A percentile compares a stretch with the other conserved stretches of the same genome.
Conservation (phyloP, 768 basidiomycete genomes). For the Xerocomellus amylosporus region DNA sequence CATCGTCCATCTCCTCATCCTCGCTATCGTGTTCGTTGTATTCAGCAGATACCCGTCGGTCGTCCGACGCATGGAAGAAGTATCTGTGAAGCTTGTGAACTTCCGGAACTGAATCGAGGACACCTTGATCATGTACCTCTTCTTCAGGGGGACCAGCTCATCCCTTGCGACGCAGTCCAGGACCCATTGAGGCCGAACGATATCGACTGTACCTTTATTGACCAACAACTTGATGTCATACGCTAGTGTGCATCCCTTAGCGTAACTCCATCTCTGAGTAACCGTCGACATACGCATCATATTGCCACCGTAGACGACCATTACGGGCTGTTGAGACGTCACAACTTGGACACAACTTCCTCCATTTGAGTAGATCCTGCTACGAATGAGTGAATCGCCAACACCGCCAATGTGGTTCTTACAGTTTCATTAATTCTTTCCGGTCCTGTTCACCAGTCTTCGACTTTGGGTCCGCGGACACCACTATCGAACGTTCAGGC, state of each 20-base stretch:
- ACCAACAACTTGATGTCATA: constrained; percentile 71
- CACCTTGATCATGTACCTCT: constrained; percentile 49
- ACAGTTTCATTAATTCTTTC: constrained; percentile 67
- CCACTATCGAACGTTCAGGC: constrained; percentile 44
- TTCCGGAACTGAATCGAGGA: background rate
- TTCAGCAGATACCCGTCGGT: constrained; percentile 47
- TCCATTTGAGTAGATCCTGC: constrained; percentile 69
- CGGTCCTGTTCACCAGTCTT: constrained; percentile 66
- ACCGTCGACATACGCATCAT: constrained; percentile 55
- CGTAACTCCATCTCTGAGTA: background rate
- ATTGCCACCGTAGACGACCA: constrained; percentile 68
- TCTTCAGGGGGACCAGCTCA: constrained; percentile 56
- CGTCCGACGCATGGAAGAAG: constrained; percentile 70
- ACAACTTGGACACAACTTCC: constrained; percentile 63
- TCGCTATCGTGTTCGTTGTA: constrained; percentile 44
- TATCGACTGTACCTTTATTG: constrained; percentile 65
- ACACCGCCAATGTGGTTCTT: constrained; percentile 16
- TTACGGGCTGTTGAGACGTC: constrained; percentile 48
- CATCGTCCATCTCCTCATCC: constrained; percentile 28
- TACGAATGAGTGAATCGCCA: background rate
- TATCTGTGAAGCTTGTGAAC: constrained; percentile 45
- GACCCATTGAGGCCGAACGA: constrained; percentile 82
- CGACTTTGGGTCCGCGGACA: constrained; percentile 72
- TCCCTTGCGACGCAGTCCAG: constrained; percentile 66
- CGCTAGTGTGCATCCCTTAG: constrained; percentile 38